Base-by-base conservation (phyloP, 148 eudicot species). In the Nepenthes gracilis region DNA sequence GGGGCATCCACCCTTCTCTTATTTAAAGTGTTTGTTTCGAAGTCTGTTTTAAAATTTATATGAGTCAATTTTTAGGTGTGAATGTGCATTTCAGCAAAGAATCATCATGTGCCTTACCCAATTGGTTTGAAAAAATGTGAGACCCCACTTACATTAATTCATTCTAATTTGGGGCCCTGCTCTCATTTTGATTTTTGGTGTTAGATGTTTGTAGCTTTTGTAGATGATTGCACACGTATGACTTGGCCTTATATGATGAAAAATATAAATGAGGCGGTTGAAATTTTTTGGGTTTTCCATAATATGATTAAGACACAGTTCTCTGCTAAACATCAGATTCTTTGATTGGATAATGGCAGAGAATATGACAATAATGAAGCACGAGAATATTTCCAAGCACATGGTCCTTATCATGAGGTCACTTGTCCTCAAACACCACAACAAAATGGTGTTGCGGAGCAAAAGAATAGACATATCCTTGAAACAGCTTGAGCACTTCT, bases 401-500 rank as follows among this genome's bases (percentile, higher is more conserved):
- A 43, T 60, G 52, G 63, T 1, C 1, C 43, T 12, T 6, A 36
- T 1, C 63, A 60, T 43, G 63, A 60, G 13, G 15, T 13, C 2
- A 2, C 63, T 2, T 43, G 63, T 14, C 1, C 51, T 14, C 59
- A 54, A 13, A 64, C 67, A 15, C 59, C 37, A 10, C 67, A 64
- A 15, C 67, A 64, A 9, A 64, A 64, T 55, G 51, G 59, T 2
- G 59, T 64, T 2, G n/a, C 59, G 1, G 35, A 52, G 35, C 1
- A 6, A 33, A 53, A 63, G 33, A 63, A 63, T 13, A 12, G 66
- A 13, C 67, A 64, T 9, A 64, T 64, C 4, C 36, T 64, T 2
- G 59, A 64, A 45, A 54, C 59, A 2, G 50, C 67, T 4, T 35
- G 67, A 1, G 67, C 67, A 1, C 23, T 54, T 3, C 14, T 38